Evolutionary conservation across 2,329 filamentous ascomycete species (phyloP), one percentile per base, ranked within the genome.

Genomic region (Paecilomyces formosus): DNA sequence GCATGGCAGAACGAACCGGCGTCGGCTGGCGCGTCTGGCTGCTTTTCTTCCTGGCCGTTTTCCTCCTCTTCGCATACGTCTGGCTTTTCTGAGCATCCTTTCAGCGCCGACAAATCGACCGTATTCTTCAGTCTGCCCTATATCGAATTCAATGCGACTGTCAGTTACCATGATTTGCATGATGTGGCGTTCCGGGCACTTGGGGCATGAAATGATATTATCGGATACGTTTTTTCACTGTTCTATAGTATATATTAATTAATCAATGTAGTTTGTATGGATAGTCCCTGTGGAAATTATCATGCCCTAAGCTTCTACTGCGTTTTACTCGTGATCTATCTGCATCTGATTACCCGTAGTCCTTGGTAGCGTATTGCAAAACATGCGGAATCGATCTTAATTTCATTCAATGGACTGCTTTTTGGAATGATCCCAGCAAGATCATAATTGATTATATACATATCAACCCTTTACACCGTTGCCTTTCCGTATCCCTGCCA

Each of bases 1-100:
- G 93, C 57, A 99, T 99, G 94, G 94, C 94, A 3, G 85, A 97
- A 78, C 83, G 86, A 68, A 96, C 92, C 1, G 94, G 94, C n/a
- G 88, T 99, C 9, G 88, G 92, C 68, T 99, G 94, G 94, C 93
- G 85, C 76, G 89, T 92, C 58, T 99, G 94, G 94, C 74, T 97
- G 55, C 82, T 80, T 51, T 99, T 99, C 76, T 96, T 99, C 72
- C 81, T 85, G 5, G 89, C 87, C 35, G 90, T 97, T 18, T 84
- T 88, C 62, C 71, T 93, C 57, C 74, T 97, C 64, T 99, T 99
- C 74, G 85, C 86, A 65, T 99, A 93, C 74, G 93, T 97, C 60
- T 97, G 93, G 92, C 74, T 96, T 60, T 94, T 90, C 69, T 93
- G 72, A 82, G 62, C 61, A 39, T 39, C 13, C 12, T 39, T 3